These are phyloP conservation scores for Phytophthora agathidicida DNA, from an alignment of 352 stramenopile species.

Conservation along the genomic window DNA sequence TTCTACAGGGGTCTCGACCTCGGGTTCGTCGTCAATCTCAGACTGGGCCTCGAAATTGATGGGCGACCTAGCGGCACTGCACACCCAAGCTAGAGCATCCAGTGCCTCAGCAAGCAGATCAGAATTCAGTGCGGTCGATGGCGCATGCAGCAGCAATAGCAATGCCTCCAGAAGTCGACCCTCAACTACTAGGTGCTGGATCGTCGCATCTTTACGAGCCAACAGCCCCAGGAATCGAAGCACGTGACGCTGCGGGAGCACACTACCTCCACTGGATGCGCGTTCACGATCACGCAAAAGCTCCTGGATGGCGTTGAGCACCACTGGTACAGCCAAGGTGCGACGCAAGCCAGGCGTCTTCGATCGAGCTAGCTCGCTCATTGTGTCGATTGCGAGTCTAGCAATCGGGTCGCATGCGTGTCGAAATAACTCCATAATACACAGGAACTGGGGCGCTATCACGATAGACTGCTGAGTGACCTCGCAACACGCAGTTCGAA, in stretches of 20 bases:
- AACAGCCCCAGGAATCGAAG: constrained; percentile 52
- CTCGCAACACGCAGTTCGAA: constrained; percentile 30
- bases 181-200: constrained; percentile 61
- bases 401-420: constrained; percentile 46
- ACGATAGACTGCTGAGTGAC: constrained; percentile 43
- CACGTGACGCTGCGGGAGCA: constrained; percentile 42
- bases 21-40: constrained; percentile 30
- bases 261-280: constrained; percentile 3
- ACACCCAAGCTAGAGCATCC: constrained; percentile 64
- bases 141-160: constrained; percentile 54
- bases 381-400: constrained; percentile 40
- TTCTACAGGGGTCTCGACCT: constrained; percentile 15
- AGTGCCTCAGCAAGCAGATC: constrained; percentile 52
- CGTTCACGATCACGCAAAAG: constrained; percentile 47
- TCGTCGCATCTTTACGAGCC: constrained; percentile 46
- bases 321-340: constrained; percentile 42
- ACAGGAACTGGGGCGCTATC: constrained; percentile 47
- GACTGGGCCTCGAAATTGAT: constrained; percentile 19
- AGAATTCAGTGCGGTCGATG: constrained; percentile 35
- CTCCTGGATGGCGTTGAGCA: constrained; percentile 47
- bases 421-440: constrained; percentile 50
- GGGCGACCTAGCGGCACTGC: constrained; percentile 34
- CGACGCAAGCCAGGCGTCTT: constrained; percentile 29
- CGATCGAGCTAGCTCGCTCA: constrained; percentile 43
- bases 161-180: constrained; percentile 58